Evolutionary conservation across 371 early-diverging fungal genomes (phyloP).

Genomic region (Nematocida major): DNA sequence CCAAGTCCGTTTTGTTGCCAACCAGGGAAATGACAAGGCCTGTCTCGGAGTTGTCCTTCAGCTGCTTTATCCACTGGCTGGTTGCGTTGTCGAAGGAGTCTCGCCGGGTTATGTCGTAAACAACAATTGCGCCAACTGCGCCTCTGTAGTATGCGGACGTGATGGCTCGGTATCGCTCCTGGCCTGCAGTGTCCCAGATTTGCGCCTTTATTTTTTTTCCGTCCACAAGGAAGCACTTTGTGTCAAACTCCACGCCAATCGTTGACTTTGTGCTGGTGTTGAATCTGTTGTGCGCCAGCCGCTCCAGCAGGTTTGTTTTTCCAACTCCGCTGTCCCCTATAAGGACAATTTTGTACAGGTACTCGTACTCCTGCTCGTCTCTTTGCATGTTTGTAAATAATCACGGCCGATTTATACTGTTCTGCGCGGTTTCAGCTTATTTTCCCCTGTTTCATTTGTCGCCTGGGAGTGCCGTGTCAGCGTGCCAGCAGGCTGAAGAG

Average conservation of each 20-base stretch:
- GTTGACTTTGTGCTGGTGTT: slow-evolving; percentile 91
- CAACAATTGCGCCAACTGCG: slow-evolving; percentile 92
- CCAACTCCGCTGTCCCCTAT: slow-evolving; percentile 99
- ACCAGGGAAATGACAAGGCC: slow-evolving; percentile 95
- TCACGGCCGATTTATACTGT: background rate
- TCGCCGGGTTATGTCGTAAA: slow-evolving; percentile 94
- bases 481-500: too few relatives aligned
- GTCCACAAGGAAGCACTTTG: slow-evolving; percentile 86
- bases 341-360: slow-evolving; percentile 78
- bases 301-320: slow-evolving; percentile 91
- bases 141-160: slow-evolving; percentile 87
- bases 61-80: slow-evolving; percentile 88
- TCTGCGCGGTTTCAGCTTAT: background rate
- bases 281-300: slow-evolving; percentile 93
- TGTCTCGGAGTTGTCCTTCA: slow-evolving; percentile 87
- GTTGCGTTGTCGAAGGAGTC: slow-evolving; percentile 80
- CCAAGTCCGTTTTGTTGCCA: slow-evolving; percentile 97
- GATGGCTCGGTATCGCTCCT: slow-evolving; percentile 67
- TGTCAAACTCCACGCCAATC: slow-evolving; percentile 96
- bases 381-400: slow-evolving; percentile 28
- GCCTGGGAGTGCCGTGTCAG: background rate
- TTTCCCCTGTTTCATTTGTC: background rate
- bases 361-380: slow-evolving; percentile 66
- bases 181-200: slow-evolving; percentile 89
- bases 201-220: slow-evolving; percentile 93